Evolutionary conservation across 192 early-diverging fungal genomes (phyloP), one percentile per base, ranked within the genome.

Genomic region (Backusella tarrabulga): DNA sequence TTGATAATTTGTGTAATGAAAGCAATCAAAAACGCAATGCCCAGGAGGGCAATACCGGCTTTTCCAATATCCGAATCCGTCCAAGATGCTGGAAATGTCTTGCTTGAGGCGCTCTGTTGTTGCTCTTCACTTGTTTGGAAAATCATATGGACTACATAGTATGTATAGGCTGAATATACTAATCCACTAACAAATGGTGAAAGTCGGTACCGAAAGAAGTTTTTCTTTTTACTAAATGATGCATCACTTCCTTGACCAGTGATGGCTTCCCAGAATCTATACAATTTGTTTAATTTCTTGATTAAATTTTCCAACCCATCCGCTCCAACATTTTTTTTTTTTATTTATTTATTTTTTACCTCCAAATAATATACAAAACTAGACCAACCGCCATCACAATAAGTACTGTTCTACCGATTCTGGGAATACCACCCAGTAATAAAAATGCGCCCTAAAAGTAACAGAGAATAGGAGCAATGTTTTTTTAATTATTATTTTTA

Each of bases 181-280:
- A 71, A 73, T 34, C 80, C 84, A 14, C 79, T 81, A 11, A 87
- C 86, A 68, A 87, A 80, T 2, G 86, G 86, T 34, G 79, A 77
- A 6, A 87, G 76, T 23, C 86, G 80, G 63, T 77, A 87, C 21
- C 80, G 73, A 68, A 87, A 87, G 38, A 87, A 85, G 68, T 87
- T 87, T 52, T 80, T 79, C 29, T 69, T 73, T 54, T 78, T 76
- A 44, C 78, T 52, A 40, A 84, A 84, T 35, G 82, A 76, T 11
- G 77, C 77, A 46, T 87, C 86, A 15, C 72, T 74, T 7, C 86
- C 86, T 82, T 86, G 86, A 32, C 79, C 84, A 15, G 84, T 85
- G 29, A 81, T 67, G 7, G 76, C 75, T 75, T 87, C 86, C 86
- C 86, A 87, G 35, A 85, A 82, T 52, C 86, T 79, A 38, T 26